Percentiles rank a stretch among this genome's conserved stretches.
Conservation (phyloP, 2,329 filamentous ascomycete species). For the Didymella glomerata region DNA sequence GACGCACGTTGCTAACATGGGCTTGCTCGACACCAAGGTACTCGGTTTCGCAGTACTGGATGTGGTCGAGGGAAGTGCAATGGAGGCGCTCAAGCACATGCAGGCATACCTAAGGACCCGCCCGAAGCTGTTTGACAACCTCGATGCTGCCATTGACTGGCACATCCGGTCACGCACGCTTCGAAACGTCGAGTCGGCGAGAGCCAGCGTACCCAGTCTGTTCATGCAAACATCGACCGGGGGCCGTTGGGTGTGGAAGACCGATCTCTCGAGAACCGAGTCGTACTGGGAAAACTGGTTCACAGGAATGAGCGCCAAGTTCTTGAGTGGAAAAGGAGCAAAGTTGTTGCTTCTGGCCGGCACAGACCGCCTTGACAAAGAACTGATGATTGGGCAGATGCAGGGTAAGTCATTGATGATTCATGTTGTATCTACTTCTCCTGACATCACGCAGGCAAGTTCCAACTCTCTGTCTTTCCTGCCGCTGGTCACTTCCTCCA, state of each 20-base stretch:
- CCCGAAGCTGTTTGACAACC: conserved; percentile 77
- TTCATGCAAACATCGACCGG: conserved; percentile 59
- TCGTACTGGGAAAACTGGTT: conserved; percentile 97
- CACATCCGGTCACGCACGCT: conserved; percentile 89
- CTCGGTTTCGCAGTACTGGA: conserved; percentile 91
- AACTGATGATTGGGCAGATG: conserved; percentile 96
- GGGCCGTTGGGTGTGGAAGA: conserved; percentile 78
- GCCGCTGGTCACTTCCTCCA: conserved; percentile 97
- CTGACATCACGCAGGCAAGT: conserved; percentile 72
- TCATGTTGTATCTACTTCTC: conserved; percentile 12
- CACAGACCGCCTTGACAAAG: conserved; percentile 88
- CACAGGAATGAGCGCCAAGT: conserved; percentile 84
- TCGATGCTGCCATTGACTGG: conserved; percentile 89
- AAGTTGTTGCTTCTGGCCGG: conserved; percentile 87
- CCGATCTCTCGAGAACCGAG: conserved; percentile 82
- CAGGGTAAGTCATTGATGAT: conserved; percentile 69
- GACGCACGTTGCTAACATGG: conserved; percentile 78
- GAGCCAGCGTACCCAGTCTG: conserved; percentile 85
- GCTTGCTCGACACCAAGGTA: conserved; percentile 70
- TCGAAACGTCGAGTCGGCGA: conserved; percentile 81
- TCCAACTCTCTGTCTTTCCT: conserved; percentile 91
- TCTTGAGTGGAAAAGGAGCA: conserved; percentile 79
- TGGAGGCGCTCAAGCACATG: conserved; percentile 95
- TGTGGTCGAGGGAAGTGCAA: conserved; percentile 92
- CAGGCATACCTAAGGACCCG: conserved; percentile 86